Percentiles rank a stretch among this genome's conserved stretches.
Conservation (phyloP, 2,329 filamentous ascomycete species). For the Epicoccum sorghinum region DNA sequence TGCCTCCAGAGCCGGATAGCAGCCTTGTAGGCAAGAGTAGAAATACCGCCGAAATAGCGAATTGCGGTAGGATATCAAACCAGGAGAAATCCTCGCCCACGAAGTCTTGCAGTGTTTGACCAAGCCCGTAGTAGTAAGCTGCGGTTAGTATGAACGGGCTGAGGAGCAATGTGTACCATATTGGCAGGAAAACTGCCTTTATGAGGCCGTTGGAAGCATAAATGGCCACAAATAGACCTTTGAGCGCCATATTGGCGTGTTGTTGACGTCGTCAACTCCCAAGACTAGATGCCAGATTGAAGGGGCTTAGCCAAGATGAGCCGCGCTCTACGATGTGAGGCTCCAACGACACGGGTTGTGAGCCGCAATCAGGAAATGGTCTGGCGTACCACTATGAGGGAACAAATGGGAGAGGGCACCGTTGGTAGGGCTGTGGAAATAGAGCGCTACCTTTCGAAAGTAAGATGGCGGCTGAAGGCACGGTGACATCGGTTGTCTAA, state of each 20-base stretch:
- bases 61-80: slow-evolving; percentile 38
- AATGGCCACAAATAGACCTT: slow-evolving; percentile 41
- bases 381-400: slow-evolving; percentile 5
- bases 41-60: slow-evolving; percentile 36
- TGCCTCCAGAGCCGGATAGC: slow-evolving; percentile 29
- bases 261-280: slow-evolving; percentile 8
- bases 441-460: slow-evolving; percentile 7
- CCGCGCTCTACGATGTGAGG: slow-evolving; percentile 6
- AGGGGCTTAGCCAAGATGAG: slow-evolving; percentile 10
- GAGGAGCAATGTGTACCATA: slow-evolving; percentile 38
- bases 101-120: slow-evolving; percentile 22
- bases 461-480: slow-evolving; percentile 8
- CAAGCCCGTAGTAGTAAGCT: slow-evolving; percentile 31
- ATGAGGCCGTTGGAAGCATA: slow-evolving; percentile 42
- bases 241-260: slow-evolving; percentile 36
- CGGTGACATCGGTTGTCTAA: slow-evolving; percentile 2
- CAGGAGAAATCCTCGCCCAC: slow-evolving; percentile 33
- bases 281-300: slow-evolving; percentile 7
- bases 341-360: slow-evolving; percentile 7
- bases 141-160: slow-evolving; percentile 39
- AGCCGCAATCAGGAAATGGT: slow-evolving; percentile 9
- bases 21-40: slow-evolving; percentile 39
- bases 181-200: slow-evolving; percentile 43
- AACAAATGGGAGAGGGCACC: slow-evolving; percentile 8
- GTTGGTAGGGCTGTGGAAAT: slow-evolving; percentile 9